A percentile compares a stretch with the other conserved stretches of the same genome.
Evolutionary conservation across 345 rosid genomes (phyloP).

Genomic region (Eucalyptus decipiens): DNA sequence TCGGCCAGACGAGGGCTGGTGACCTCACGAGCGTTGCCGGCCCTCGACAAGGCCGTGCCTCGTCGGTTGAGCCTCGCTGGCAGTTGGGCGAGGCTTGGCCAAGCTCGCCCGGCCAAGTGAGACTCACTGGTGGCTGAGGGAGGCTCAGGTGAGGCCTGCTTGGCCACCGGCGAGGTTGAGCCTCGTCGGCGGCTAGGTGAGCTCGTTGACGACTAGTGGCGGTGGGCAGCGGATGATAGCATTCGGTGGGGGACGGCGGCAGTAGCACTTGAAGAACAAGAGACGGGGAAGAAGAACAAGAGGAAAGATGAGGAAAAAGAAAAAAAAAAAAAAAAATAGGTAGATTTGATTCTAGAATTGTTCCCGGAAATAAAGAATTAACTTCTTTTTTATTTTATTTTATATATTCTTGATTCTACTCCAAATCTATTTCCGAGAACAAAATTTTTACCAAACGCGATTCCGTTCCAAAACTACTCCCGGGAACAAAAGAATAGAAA

Average conservation of each 20-base stretch:
- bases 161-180: rapidly evolving
- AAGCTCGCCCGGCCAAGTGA: rapidly evolving
- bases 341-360: too few relatives aligned
- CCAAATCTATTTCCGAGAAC: rapidly evolving
- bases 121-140: rapidly evolving
- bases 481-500: rapidly evolving
- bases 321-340: too few relatives aligned
- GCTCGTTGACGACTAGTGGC: rapidly evolving
- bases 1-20: rapidly evolving
- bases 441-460: rapidly evolving
- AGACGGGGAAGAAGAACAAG: too few relatives aligned
- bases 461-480: rapidly evolving
- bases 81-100: rapidly evolving
- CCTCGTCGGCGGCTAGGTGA: rapidly evolving
- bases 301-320: rapidly evolving
- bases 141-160: rapidly evolving
- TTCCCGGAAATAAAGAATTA: rapidly evolving
- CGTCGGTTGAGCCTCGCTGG: rapidly evolving
- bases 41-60: too few relatives aligned
- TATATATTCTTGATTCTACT: too few relatives aligned
- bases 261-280: too few relatives aligned
- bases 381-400: too few relatives aligned
- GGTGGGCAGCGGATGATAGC: rapidly evolving
- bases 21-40: rapidly evolving
- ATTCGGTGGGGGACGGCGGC: rapidly evolving